Evolutionary conservation across 805 yeast species (phyloP), one percentile per base, ranked within the genome.

Genomic region (Wickerhamomyces chambardii): DNA sequence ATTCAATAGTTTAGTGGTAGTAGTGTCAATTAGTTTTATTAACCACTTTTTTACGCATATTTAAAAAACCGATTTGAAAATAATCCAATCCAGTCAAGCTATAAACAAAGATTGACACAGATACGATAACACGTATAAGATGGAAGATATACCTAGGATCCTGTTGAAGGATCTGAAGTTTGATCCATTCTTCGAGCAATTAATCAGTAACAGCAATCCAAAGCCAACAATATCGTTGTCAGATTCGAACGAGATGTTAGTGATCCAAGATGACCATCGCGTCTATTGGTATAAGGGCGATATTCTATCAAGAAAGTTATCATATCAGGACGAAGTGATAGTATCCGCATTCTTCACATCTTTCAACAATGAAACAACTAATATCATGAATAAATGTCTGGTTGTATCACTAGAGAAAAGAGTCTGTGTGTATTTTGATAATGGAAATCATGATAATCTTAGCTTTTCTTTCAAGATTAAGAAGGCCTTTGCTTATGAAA

Each of bases 381-480:
- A 15, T 29, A 26, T 19, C 7, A 30, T n/a, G 14, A 51, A 56
- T 2, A 52, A 46, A 18, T 71, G 74, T 10, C 59, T 85, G 30
- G 83, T 75, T 2, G 76, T 86, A 2, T 68, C 85, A 22, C 56
- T 82, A 33, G 54, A 56, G 29, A 81, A 77, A 36, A 63, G 73
- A 6, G 83, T 83, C 1, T 64, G 78, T 39, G 66, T 84, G 1
- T 84, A 80, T 50, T 70, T 71, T 37, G 56, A 58, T 5, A 70
- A 71, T 39, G 92, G 92, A 2, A 65, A 72, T 21, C 63, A 72
- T 1, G 73, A 73, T 38, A 65, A 71, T 2, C 70, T 78, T 10
- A 76, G 75, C 44, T 73, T 87, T 41, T 94, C 96, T 0, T 84
- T 86, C 43, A 59, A 61, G 6, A 67, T 84, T 18, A 65, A 61